A percentile compares a stretch with the other conserved stretches of the same genome.
phyloP scores from a whole-genome alignment of 2,329 filamentous ascomycete species.

The Cladosporium sp. region DNA sequence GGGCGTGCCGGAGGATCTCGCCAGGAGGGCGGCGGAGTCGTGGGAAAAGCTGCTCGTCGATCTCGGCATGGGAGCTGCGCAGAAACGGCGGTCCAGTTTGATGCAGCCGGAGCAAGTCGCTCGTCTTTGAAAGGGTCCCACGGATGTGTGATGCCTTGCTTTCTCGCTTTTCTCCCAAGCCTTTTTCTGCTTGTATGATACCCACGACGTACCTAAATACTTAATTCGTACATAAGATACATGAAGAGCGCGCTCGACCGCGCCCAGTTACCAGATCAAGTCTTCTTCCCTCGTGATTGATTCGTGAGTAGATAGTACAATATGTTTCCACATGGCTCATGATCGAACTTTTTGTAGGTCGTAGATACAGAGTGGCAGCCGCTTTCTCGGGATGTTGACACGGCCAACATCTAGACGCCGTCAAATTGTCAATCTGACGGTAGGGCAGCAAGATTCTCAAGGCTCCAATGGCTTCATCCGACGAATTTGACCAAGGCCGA shows the following conservation, averaged over 20 bases:
- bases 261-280: not conserved
- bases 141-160: not conserved
- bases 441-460: too few species aligned
- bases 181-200: conserved; percentile 12
- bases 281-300: too few species aligned
- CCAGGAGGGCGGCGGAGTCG: conserved; percentile 45
- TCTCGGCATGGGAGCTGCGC: conserved; percentile 17
- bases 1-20: conserved; percentile 53
- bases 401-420: too few species aligned
- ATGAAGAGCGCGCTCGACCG: not conserved
- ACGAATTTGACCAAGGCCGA: too few species aligned
- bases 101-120: conserved; percentile 10
- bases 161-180: not conserved
- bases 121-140: not conserved
- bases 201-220: conserved; percentile 10
- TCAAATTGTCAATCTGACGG: too few species aligned
- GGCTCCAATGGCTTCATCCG: too few species aligned
- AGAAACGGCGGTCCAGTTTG: conserved; percentile 6
- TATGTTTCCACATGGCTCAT: too few species aligned
- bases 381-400: too few species aligned
- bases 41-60: conserved; percentile 49
- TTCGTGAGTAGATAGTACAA: too few species aligned
- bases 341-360: too few species aligned
- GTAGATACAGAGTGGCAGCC: too few species aligned
- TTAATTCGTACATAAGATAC: conserved; percentile 11